Evolutionary conservation across 2,329 filamentous ascomycete genomes (phyloP), one percentile per base, ranked within the genome.

Genomic region (Claviceps lovelessii): DNA sequence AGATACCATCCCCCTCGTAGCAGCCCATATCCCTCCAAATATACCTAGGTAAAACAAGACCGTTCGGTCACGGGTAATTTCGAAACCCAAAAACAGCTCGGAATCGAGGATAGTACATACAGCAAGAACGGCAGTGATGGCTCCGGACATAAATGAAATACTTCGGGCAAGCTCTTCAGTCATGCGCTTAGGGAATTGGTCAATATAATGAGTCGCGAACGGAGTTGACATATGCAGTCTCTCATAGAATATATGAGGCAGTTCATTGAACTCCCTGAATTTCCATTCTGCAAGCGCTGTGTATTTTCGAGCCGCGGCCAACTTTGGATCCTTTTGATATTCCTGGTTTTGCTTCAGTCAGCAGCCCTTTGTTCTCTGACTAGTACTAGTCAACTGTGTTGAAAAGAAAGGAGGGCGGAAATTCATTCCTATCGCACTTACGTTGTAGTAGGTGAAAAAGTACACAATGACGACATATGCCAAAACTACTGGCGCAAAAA

Each of bases 231-330:
- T 94, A 60, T 95, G 90, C 46, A 91, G 76, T 23, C 93, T 83
- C 59, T 91, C 87, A 57, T 90, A 81, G 63, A 97, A 98, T 2
- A 97, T 77, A 68, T 98, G 93, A 55, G 86, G 85, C 1, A 98
- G 77, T 68, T 98, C 93, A 64, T 98, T 98, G 76, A 97, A 98
- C 67, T 97, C 91, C 50, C 93, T 85, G 59, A 98, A 96, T 64
- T 96, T 97, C 93, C 93, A 98, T 67, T 95, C 87, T 0, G 93
- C 93, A 52, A 95, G 79, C 1, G 90, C 88, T 0, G 91, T 97
- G 66, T 96, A 98, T 60, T 90, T 85, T 45, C 93, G 83, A 17
- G 69, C 68, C 9, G 89, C 85, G n/a, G 88, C 86, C 42, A 95
- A 80, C 58, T 90, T 84, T 0, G 88, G 91, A 58, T 96, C 95